Evolutionary conservation across 441 rosid genomes (phyloP).

Genomic region (Eruca vesicaria): DNA sequence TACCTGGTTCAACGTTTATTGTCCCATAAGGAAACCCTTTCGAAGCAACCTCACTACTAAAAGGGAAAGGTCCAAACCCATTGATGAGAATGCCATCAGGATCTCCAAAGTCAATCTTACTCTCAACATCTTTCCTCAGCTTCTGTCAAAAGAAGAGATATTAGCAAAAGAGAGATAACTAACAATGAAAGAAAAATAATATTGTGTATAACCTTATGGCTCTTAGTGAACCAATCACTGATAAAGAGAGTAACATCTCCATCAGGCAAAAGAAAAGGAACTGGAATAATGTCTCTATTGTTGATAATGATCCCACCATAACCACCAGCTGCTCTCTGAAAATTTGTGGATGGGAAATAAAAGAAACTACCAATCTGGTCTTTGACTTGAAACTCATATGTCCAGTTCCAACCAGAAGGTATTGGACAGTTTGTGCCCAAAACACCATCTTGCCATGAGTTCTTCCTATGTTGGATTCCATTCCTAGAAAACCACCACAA

Average conservation of each 20-base stretch:
- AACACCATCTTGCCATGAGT: constrained; percentile 97
- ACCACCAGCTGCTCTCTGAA: constrained; percentile 86
- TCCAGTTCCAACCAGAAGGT: constrained; percentile 96
- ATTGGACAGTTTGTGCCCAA: constrained; percentile 90
- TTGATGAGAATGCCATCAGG: constrained; percentile 80
- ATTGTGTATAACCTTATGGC: constrained; percentile 61
- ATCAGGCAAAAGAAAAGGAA: constrained; percentile 73
- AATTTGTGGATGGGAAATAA: constrained; percentile 71
- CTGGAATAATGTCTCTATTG: constrained; percentile 72
- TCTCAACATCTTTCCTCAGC: constrained; percentile 66
- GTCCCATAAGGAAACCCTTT: constrained; percentile 58
- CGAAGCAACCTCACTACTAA: constrained; percentile 46
- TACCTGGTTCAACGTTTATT: constrained; percentile 80
- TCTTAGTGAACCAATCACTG: constrained; percentile 77
- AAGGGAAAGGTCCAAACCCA: constrained; percentile 78
- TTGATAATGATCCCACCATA: constrained; percentile 81
- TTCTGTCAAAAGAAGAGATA: constrained; percentile 42
- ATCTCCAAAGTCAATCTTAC: constrained; percentile 53
- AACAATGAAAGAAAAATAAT: neutral
- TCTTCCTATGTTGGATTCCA: constrained; percentile 79
- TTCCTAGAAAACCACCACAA: constrained; percentile 19
- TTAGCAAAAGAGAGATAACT: neutral
- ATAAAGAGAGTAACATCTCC: constrained; percentile 72
- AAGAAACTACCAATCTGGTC: constrained; percentile 96
- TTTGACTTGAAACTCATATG: constrained; percentile 88